Conservation (phyloP, 179 eudicot species). For the Patellifolia procumbens region DNA sequence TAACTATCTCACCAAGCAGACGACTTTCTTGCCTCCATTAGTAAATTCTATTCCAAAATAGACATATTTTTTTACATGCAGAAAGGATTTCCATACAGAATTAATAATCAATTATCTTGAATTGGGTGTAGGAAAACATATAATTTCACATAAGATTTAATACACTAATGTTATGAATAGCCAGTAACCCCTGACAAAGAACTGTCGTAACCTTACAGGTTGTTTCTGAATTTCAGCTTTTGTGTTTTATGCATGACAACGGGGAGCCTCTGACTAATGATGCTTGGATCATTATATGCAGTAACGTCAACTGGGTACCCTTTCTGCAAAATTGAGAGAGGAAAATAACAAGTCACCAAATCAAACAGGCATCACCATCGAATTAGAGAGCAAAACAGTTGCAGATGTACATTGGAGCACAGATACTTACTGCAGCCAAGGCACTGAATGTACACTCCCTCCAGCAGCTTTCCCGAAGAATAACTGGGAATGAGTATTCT, state of each 20-base stretch:
- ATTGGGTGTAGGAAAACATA: not conserved
- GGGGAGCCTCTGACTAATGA: slow-evolving; percentile 75
- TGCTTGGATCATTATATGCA: slow-evolving; percentile 81
- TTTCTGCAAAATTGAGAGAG: slow-evolving; percentile 48
- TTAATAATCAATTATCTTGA: slow-evolving; percentile 6
- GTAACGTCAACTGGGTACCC: slow-evolving; percentile 76
- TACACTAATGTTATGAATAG: slow-evolving; percentile 19
- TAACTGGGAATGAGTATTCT: slow-evolving; percentile 44
- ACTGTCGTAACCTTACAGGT: slow-evolving; percentile 39
- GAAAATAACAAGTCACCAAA: not conserved
- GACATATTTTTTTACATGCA: slow-evolving; percentile 4
- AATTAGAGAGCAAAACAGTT: not conserved
- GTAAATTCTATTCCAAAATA: not conserved
- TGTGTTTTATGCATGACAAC: slow-evolving; percentile 67
- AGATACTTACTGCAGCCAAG: slow-evolving; percentile 64
- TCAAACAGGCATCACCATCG: not conserved
- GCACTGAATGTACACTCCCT: slow-evolving; percentile 70
- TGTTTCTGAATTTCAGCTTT: slow-evolving; percentile 61
- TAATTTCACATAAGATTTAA: slow-evolving; percentile 1
- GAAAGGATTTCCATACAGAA: slow-evolving; percentile 1
- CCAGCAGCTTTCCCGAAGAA: slow-evolving; percentile 91
- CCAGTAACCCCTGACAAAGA: slow-evolving; percentile 15
- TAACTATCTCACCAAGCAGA: not conserved
- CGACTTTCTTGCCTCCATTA: not conserved
- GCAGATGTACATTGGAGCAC: not conserved